Evolutionary conservation across 257 asterid genomes (phyloP).

Genomic region (Striga asiatica): DNA sequence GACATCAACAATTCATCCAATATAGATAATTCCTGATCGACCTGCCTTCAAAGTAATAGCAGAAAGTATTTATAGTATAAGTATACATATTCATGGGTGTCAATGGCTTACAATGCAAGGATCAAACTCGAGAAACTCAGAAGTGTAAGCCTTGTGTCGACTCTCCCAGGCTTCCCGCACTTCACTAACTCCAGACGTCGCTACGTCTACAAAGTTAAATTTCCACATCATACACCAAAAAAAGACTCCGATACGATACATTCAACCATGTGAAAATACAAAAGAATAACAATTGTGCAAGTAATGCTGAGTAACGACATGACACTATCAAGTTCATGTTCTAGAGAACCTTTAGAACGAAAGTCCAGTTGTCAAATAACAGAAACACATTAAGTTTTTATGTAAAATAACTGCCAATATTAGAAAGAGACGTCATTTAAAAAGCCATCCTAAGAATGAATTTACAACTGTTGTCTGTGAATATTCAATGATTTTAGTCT

Average conservation of each 20-base stretch:
- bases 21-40: background rate
- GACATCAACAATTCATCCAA: background rate
- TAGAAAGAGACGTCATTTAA: background rate
- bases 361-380: background rate
- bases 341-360: background rate
- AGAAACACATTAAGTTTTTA: background rate
- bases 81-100: background rate
- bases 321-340: background rate
- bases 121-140: constrained; percentile 76
- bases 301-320: background rate
- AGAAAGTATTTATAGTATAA: constrained; percentile 4
- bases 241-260: background rate
- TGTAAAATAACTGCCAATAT: no score
- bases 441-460: background rate
- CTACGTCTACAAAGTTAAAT: constrained; percentile 44
- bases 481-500: background rate
- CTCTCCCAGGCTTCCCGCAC: constrained; percentile 91
- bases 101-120: constrained; percentile 71
- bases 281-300: background rate
- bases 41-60: background rate
- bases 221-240: background rate
- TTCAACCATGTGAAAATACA: background rate
- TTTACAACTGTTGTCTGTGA: background rate
- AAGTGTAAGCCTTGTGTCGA: constrained; percentile 77
- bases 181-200: constrained; percentile 60